Evolutionary conservation across 495 filamentous ascomycete genomes (phyloP).

Genomic region (Lasiosphaeria hispida): DNA sequence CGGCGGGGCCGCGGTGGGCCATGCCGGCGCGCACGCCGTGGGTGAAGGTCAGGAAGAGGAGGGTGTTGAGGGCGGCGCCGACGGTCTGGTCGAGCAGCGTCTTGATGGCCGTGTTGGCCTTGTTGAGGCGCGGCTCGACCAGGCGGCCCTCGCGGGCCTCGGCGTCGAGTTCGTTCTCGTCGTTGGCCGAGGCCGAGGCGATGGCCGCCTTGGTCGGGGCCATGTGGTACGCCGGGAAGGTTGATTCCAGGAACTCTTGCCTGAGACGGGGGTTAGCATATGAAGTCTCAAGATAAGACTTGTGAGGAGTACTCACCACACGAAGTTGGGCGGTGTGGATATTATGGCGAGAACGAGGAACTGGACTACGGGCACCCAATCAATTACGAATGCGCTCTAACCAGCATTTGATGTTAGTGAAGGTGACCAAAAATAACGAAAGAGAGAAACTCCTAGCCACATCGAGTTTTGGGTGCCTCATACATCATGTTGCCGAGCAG

Average conservation of each 20-base stretch:
- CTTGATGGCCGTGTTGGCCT: constrained; percentile 74
- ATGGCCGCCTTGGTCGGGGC: constrained; percentile 36
- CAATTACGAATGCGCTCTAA: constrained; percentile 54
- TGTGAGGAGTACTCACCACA: constrained; percentile 61
- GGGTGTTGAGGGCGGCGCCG: constrained; percentile 72
- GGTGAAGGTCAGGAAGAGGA: constrained; percentile 60
- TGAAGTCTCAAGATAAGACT: neutral
- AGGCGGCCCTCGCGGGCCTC: constrained; percentile 40
- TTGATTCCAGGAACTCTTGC: constrained; percentile 52
- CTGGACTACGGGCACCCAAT: constrained; percentile 65
- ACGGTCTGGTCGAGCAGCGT: constrained; percentile 79
- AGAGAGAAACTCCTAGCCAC: too few species aligned
- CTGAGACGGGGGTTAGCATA: constrained; percentile 25
- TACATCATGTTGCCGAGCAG: constrained; percentile 65
- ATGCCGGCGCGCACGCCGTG: constrained; percentile 40
- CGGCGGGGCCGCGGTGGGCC: constrained; percentile 20
- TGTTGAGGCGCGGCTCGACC: constrained; percentile 55
- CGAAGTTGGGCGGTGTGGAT: constrained; percentile 79
- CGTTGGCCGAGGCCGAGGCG: constrained; percentile 35
- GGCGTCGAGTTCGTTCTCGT: constrained; percentile 43
- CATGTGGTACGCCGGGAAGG: constrained; percentile 45
- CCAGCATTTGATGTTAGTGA: neutral
- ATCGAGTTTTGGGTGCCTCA: constrained; percentile 16
- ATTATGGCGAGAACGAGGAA: constrained; percentile 75
- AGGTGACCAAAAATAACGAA: neutral